These are phyloP conservation scores for Eucalyptus lansdowneana DNA, from an alignment of 345 rosid genomes.

Conservation along the genomic window DNA sequence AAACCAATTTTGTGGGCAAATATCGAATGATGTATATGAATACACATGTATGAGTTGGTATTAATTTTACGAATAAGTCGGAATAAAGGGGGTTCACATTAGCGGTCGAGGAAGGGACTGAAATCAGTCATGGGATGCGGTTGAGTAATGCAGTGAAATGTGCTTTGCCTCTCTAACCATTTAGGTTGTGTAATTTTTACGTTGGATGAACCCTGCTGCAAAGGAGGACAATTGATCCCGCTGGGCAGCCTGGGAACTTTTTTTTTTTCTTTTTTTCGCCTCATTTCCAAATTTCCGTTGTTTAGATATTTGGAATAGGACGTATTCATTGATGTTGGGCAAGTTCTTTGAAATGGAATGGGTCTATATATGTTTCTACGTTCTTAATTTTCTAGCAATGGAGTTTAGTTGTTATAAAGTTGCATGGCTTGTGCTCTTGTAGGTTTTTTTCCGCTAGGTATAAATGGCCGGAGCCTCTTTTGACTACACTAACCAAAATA, in stretches of 20 bases:
- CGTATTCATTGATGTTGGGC: background rate
- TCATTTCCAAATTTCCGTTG: background rate
- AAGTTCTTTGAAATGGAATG: background rate
- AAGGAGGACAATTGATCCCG: background rate
- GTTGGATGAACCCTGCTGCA: background rate
- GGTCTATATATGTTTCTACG: background rate
- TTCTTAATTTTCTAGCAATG: background rate
- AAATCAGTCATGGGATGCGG: background rate
- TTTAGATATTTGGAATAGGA: background rate
- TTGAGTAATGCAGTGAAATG: background rate
- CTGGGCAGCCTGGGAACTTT: background rate
- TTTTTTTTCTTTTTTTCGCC: background rate
- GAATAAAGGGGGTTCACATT: background rate
- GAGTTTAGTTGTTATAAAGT: background rate
- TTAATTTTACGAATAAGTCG: background rate
- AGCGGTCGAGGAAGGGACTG: background rate
- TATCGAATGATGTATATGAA: background rate
- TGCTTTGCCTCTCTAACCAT: background rate
- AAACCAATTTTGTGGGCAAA: background rate
- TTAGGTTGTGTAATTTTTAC: background rate
- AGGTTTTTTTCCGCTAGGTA: background rate
- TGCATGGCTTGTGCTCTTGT: background rate
- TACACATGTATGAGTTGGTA: background rate
- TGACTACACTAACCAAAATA: background rate
- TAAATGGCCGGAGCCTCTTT: background rate